Evolutionary conservation across 2,329 filamentous ascomycete species (phyloP), one percentile per base, ranked within the genome.

Genomic region (Podosphaera aphanis): DNA sequence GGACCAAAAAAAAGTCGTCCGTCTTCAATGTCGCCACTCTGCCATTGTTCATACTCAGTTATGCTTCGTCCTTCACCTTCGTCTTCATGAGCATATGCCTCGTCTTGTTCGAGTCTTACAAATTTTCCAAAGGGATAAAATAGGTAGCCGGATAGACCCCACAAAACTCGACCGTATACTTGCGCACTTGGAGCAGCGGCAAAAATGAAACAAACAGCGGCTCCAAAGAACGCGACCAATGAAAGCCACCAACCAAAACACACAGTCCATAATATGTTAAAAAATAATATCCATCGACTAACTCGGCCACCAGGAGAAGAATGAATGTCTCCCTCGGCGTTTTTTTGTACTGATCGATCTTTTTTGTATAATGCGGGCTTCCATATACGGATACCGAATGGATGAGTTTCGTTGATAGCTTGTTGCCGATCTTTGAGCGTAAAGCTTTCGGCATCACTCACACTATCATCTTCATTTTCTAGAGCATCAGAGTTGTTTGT

Each of bases 341-440:
- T 93, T 62, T 92, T 90, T 61, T 95, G 85, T 33, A 98, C 92
- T 1, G 90, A 98, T 47, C 90, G 78, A 55, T 81, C 79, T 63
- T 98, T 98, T 64, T 98, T 98, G 71, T 98, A 98, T 51, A 98
- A 63, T 1, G 90, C 92, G 38, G 90, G 90, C 62, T 98, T 98
- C 90, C 90, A 98, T 51, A 98, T 83, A 60, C 92, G 78, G 59
- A 98, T 95, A 68, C 90, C 90, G 56, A 98, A 98, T 0, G 90
- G 90, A 67, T 98, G 90, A 0, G 90, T 98, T 61, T 93, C 80
- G 64, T 98, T 98, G 68, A 98, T 98, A 52, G 90, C 90, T 60
- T 93, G 78, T 63, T 98, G 90, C 47, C 90, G 77, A 61, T 98
- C 90, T 61, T 92, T 93, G 55, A 98, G 71, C 0, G 90, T 98